phyloP scores from a whole-genome alignment of 306 rosid genomes.

The Lablab purpureus region DNA sequence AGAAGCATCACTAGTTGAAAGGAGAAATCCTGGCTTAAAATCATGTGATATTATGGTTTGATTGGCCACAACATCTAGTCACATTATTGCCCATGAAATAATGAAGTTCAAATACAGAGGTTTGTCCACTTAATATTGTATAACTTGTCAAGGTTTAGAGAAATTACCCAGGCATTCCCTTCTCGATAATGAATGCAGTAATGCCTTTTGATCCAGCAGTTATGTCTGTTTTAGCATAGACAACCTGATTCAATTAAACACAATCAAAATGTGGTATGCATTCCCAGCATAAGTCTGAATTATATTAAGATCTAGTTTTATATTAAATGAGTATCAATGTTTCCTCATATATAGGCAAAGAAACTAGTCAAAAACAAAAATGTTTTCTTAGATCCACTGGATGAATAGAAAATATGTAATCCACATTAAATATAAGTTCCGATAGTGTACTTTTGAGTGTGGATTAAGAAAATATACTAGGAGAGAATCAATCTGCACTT shows the following conservation, averaged over 20 bases:
- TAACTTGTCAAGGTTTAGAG: constrained; percentile 47
- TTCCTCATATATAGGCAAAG: constrained; percentile 5
- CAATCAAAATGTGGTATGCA: constrained; percentile 43
- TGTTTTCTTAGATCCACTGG: constrained; percentile 1
- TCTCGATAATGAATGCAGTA: constrained; percentile 93
- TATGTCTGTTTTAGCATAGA: constrained; percentile 88
- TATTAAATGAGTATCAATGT: neutral
- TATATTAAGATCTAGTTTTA: constrained; percentile 3
- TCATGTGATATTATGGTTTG: constrained; percentile 10
- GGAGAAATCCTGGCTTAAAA: constrained; percentile 11
- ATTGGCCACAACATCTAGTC: constrained; percentile 11
- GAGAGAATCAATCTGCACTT: neutral
- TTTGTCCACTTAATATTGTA: constrained; percentile 38
- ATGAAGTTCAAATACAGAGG: constrained; percentile 24
- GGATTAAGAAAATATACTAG: neutral
- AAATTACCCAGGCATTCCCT: constrained; percentile 91
- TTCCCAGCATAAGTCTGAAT: neutral
- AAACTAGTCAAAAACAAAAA: constrained; percentile 19
- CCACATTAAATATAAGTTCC: constrained; percentile 12
- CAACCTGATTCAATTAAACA: constrained; percentile 73
- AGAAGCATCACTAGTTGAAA: constrained; percentile 27
- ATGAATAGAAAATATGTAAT: constrained; percentile 30
- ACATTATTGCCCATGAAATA: constrained; percentile 28
- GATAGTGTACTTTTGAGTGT: constrained; percentile 8
- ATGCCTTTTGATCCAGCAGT: constrained; percentile 93